Evolutionary conservation across 2,329 filamentous ascomycete species (phyloP).

Genomic region (Ophiostoma tasmaniense): DNA sequence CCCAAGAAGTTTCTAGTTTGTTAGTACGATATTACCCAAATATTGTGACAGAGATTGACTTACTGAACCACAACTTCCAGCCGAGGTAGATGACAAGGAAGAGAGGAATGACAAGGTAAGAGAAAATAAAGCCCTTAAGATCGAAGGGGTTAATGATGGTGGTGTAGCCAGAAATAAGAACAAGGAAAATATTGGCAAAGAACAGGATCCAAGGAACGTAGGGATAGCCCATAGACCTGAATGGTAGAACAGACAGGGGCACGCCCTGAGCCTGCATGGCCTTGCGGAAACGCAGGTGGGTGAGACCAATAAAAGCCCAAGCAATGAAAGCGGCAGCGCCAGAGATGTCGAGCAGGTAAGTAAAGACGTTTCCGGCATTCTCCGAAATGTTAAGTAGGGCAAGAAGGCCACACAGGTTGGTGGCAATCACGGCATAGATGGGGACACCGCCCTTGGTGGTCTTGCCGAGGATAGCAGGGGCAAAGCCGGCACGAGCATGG

Average conservation of each 20-base stretch:
- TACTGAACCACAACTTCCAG: constrained; percentile 42
- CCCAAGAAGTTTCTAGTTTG: constrained; percentile 23
- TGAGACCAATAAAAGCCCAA: constrained; percentile 58
- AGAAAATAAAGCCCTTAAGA: constrained; percentile 52
- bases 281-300: constrained; percentile 59
- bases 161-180: constrained; percentile 61
- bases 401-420: constrained; percentile 56
- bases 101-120: constrained; percentile 57
- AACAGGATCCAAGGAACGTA: constrained; percentile 53
- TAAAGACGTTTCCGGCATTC: constrained; percentile 49
- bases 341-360: constrained; percentile 64
- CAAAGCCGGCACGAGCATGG: constrained; percentile 49
- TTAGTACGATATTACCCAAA: not conserved
- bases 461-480: constrained; percentile 46
- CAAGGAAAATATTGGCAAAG: constrained; percentile 55
- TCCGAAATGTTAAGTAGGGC: constrained; percentile 27
- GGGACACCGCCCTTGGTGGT: constrained; percentile 46
- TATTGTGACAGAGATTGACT: constrained; percentile 36
- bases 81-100: constrained; percentile 52
- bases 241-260: constrained; percentile 48
- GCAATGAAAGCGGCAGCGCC: constrained; percentile 61
- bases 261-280: constrained; percentile 58
- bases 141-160: constrained; percentile 54
- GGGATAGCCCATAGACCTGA: constrained; percentile 53
- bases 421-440: constrained; percentile 49